These are phyloP conservation scores for Cryptosporidium sp. DNA, from an alignment of 169 alveolate genomes.

Conservation along the genomic window DNA sequence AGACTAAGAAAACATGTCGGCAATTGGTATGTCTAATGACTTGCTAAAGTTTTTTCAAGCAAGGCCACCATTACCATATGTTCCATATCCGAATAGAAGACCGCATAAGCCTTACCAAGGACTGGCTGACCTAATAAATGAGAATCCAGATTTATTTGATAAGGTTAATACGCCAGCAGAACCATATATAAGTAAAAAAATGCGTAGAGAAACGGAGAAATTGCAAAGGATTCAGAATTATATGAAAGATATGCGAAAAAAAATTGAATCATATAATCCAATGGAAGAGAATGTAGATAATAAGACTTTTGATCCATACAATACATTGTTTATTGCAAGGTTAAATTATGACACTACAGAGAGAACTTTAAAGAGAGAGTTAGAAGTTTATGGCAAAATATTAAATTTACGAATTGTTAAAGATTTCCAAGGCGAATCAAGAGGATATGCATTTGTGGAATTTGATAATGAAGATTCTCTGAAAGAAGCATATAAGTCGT, in stretches of 20 bases:
- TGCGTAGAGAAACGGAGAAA: neutral
- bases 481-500: constrained; percentile 82
- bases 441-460: constrained; percentile 90
- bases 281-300: neutral
- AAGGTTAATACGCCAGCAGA: constrained; percentile 8
- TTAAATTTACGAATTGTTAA: constrained; percentile 81
- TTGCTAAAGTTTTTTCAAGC: constrained; percentile 58
- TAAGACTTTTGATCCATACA: constrained; percentile 83
- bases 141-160: constrained; percentile 51
- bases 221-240: neutral
- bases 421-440: constrained; percentile 84
- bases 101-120: constrained; percentile 56
- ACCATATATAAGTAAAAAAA: constrained; percentile 21
- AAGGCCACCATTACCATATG: constrained; percentile 62
- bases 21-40: constrained; percentile 54
- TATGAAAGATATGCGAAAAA: neutral
- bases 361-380: constrained; percentile 81
- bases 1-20: constrained; percentile 28
- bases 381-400: constrained; percentile 87
- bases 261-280: constrained; percentile 21
- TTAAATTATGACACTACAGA: constrained; percentile 85
- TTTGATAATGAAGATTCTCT: constrained; percentile 83
- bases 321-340: constrained; percentile 86
- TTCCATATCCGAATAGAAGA: constrained; percentile 33
- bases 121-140: constrained; percentile 17